phyloP scores from a whole-genome alignment of 768 basidiomycete genomes.

The Naganishia onofrii region DNA sequence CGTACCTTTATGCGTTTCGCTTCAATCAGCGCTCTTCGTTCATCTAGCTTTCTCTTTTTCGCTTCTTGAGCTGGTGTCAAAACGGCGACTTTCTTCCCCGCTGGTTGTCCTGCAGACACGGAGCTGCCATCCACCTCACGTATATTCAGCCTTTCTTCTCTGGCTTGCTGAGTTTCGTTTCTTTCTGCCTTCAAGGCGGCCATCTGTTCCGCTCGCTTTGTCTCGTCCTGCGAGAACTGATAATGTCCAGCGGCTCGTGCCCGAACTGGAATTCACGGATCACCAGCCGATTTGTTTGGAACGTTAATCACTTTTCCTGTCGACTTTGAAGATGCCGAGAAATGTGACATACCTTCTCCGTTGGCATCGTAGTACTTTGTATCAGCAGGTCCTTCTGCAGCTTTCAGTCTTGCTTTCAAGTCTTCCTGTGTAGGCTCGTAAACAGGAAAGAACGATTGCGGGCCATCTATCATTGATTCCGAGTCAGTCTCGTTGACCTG shows the following conservation, averaged over 20 bases:
- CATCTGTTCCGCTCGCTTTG: conserved; percentile 73
- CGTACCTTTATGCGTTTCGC: conserved; percentile 43
- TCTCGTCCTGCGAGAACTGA: conserved; percentile 83
- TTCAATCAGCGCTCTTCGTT: conserved; percentile 44
- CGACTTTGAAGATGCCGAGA: background rate
- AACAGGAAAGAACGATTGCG: conserved; percentile 78
- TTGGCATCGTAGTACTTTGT: conserved; percentile 84
- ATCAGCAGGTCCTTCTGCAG: conserved; percentile 67
- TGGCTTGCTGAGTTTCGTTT: conserved; percentile 67
- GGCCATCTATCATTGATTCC: conserved; percentile 58
- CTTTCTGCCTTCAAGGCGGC: conserved; percentile 69
- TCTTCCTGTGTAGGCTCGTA: conserved; percentile 77
- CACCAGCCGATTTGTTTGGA: background rate
- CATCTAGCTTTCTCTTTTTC: conserved; percentile 44
- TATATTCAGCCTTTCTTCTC: conserved; percentile 49
- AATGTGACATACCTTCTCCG: conserved; percentile 56
- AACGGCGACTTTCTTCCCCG: conserved; percentile 21
- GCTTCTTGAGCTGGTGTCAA: conserved; percentile 39
- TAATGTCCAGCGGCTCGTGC: conserved; percentile 88
- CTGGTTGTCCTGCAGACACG: conserved; percentile 60
- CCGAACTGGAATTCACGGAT: conserved; percentile 56
- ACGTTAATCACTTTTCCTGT: background rate
- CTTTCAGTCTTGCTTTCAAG: conserved; percentile 53
- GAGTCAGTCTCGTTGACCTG: conserved; percentile 11
- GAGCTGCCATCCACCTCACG: conserved; percentile 66